Evolutionary conservation across 768 basidiomycete species (phyloP).

Genomic region (Xerocomellus amylosporus): DNA sequence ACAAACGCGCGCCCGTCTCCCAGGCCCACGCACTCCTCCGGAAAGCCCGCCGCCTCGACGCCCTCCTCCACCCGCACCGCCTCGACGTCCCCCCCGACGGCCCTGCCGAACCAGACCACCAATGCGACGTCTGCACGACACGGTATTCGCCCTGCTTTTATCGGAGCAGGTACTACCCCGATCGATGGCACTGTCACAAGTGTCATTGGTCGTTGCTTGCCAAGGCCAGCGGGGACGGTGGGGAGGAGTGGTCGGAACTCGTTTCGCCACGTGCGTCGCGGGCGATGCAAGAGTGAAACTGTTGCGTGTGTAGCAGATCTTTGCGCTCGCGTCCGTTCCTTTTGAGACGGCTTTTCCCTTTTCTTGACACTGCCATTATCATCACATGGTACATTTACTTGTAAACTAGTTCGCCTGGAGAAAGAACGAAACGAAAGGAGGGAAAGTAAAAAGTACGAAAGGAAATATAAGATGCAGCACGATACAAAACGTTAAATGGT

Average conservation of each 20-base stretch:
- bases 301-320: not conserved
- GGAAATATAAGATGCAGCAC: constrained; percentile 17
- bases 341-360: not conserved
- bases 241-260: constrained; percentile 17
- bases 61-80: constrained; percentile 51
- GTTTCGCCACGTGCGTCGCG: constrained; percentile 8
- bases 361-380: constrained; percentile 19
- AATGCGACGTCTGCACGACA: constrained; percentile 62
- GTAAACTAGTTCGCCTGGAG: constrained; percentile 24
- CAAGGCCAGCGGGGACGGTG: not conserved
- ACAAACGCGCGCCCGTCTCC: constrained; percentile 72
- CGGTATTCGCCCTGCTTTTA: constrained; percentile 78
- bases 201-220: constrained; percentile 36
- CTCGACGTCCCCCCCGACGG: constrained; percentile 27
- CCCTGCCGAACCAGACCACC: constrained; percentile 28
- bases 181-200: constrained; percentile 42
- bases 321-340: too few species aligned
- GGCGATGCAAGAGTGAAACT: constrained; percentile 19
- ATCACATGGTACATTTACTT: constrained; percentile 26
- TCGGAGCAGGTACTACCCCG: constrained; percentile 32
- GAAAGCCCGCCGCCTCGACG: constrained; percentile 83
- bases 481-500: constrained; percentile 16
- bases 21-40: constrained; percentile 85
- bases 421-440: not conserved
- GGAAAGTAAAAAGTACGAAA: not conserved